These are phyloP conservation scores for Azolla pinnata DNA, from an alignment of 75 land plant species.

Conservation along the genomic window DNA sequence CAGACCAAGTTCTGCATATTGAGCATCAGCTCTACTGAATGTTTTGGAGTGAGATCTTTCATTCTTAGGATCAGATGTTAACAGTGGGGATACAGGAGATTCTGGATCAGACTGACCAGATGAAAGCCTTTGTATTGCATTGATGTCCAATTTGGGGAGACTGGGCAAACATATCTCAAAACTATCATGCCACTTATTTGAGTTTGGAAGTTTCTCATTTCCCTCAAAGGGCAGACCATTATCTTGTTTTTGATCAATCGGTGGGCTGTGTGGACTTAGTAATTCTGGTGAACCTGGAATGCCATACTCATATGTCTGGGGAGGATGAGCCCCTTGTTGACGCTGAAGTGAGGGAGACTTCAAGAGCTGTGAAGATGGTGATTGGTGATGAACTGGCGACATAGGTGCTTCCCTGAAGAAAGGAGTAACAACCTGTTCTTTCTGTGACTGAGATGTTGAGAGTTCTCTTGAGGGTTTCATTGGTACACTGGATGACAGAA, in stretches of 20 bases:
- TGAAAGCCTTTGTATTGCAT: conserved; percentile 36
- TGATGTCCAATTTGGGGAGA: conserved; percentile 63
- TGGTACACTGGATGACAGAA: neutral
- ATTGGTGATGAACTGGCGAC: conserved; percentile 27
- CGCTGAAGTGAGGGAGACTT: conserved; percentile 90
- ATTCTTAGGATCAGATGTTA: conserved; percentile 95
- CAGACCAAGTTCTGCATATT: conserved; percentile 37
- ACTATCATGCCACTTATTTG: conserved; percentile 66
- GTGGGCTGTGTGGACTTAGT: conserved; percentile 53
- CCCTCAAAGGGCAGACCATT: conserved; percentile 42
- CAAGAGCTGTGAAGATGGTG: conserved; percentile 66
- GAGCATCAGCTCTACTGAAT: conserved; percentile 66
- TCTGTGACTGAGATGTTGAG: neutral
- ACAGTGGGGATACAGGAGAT: conserved; percentile 92
- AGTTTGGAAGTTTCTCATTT: conserved; percentile 40
- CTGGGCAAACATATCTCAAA: conserved; percentile 63
- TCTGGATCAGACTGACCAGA: conserved; percentile 79
- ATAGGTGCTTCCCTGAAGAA: neutral
- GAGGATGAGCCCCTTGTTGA: conserved; percentile 31
- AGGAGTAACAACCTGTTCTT: conserved; percentile 4
- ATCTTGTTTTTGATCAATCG: conserved; percentile 56
- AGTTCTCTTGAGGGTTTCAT: neutral
- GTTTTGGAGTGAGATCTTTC: conserved; percentile 97
- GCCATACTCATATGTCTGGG: conserved; percentile 28
- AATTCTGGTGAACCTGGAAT: conserved; percentile 48